A percentile compares a stretch with the other conserved stretches of the same genome.
Conservation (phyloP, 1,284 basidiomycete genomes). For the Neotropicomus parvogracilis region DNA sequence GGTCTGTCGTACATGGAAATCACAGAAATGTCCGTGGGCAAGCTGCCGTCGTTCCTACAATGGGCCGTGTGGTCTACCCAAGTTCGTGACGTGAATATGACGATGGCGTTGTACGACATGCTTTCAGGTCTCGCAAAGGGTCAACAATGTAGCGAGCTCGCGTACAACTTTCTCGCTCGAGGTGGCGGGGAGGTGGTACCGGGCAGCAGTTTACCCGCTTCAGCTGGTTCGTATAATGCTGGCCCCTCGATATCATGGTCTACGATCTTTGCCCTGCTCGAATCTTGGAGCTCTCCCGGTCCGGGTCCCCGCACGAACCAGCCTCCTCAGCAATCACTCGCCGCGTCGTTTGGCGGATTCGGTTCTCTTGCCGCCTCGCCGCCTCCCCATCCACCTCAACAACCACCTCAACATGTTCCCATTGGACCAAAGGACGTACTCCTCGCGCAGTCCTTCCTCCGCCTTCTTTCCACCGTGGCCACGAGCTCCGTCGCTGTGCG, state of each 20-base stretch:
- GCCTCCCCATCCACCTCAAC: constrained; percentile 17
- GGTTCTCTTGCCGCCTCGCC: constrained; percentile 27
- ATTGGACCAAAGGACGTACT: constrained; percentile 75
- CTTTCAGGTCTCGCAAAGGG: constrained; percentile 82
- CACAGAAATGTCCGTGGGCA: constrained; percentile 56
- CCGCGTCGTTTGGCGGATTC: constrained; percentile 30
- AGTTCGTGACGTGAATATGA: constrained; percentile 66
- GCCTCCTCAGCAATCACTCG: constrained; percentile 26
- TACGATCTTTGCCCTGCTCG: constrained; percentile 51
- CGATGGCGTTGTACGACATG: constrained; percentile 85
- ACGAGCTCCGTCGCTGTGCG: constrained; percentile 77
- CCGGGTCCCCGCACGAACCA: constrained; percentile 26
- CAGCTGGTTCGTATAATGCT: constrained; percentile 30
- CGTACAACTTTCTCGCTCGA: constrained; percentile 80
- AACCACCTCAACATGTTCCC: constrained; percentile 43
- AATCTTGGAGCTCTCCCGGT: constrained; percentile 45
- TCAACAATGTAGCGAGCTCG: constrained; percentile 77
- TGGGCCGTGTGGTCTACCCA: constrained; percentile 87
- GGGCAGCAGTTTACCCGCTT: constrained; percentile 41
- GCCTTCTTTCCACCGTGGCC: constrained; percentile 78
- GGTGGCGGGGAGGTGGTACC: constrained; percentile 61
- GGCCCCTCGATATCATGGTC: constrained; percentile 45
- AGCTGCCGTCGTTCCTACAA: constrained; percentile 77
- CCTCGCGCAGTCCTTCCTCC: constrained; percentile 78
- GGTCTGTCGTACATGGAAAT: constrained; percentile 51